These are phyloP conservation scores for Solanum habrochaites DNA, from an alignment of 257 asterid species.

Conservation along the genomic window DNA sequence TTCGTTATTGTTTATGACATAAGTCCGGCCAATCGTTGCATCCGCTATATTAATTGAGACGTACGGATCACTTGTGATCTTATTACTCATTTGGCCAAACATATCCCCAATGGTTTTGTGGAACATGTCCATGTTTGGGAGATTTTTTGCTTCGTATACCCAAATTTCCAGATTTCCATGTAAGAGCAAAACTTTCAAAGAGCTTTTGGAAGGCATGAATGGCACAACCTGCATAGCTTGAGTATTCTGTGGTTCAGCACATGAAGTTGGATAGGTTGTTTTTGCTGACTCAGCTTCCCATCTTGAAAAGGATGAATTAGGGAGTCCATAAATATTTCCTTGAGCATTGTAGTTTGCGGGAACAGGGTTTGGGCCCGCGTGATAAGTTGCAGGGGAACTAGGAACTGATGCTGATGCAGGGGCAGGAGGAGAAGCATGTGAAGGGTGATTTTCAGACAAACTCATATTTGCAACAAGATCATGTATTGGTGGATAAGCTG, in stretches of 20 bases:
- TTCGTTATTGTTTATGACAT: slow-evolving; percentile 64
- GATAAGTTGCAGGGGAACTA: slow-evolving; percentile 32
- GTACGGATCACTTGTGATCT: slow-evolving; percentile 93
- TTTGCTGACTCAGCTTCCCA: slow-evolving; percentile 27
- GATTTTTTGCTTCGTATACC: slow-evolving; percentile 83
- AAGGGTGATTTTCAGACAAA: slow-evolving; percentile 35
- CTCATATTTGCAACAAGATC: slow-evolving; percentile 42
- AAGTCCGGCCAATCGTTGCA: slow-evolving; percentile 81
- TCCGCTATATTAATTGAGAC: slow-evolving; percentile 55
- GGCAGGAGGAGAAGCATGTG: slow-evolving; percentile 42
- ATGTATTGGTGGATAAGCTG: slow-evolving; percentile 62
- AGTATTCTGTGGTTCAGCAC: slow-evolving; percentile 12
- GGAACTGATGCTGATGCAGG: slow-evolving; percentile 21
- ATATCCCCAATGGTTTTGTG: slow-evolving; percentile 84
- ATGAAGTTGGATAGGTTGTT: slow-evolving; percentile 10
- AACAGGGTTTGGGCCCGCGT: slow-evolving; percentile 45
- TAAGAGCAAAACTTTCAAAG: slow-evolving; percentile 59
- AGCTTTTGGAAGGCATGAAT: slow-evolving; percentile 34
- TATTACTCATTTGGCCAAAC: slow-evolving; percentile 65
- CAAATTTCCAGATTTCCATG: slow-evolving; percentile 89
- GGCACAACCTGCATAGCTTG: slow-evolving; percentile 52
- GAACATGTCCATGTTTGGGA: slow-evolving; percentile 99
- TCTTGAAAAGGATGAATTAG: slow-evolving; percentile 50
- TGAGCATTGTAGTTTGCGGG: slow-evolving; percentile 21
- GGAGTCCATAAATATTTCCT: slow-evolving; percentile 31